These are phyloP conservation scores for Hymenoscyphus albidus DNA, from an alignment of 2,329 filamentous ascomycete genomes.

Conservation along the genomic window DNA sequence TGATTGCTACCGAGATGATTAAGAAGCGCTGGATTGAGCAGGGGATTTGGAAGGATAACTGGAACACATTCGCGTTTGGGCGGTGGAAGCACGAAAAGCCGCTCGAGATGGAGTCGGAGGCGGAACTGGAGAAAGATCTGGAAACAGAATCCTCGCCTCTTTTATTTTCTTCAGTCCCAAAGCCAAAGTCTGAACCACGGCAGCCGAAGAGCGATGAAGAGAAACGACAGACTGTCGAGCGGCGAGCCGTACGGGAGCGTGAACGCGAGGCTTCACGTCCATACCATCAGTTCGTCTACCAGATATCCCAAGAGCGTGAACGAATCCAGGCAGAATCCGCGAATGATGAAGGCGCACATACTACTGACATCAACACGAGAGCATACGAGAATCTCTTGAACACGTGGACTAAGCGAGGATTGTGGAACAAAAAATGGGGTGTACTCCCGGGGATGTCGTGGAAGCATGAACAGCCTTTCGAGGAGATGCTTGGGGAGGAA, in stretches of 20 bases:
- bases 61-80: no score
- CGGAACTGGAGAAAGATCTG: no score
- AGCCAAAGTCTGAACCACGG: no score
- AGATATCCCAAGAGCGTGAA: conserved; percentile 31
- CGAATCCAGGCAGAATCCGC: conserved; percentile 29
- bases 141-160: no score
- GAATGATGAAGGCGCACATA: conserved; percentile 22
- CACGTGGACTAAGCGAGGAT: conserved; percentile 30
- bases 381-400: conserved; percentile 34
- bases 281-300: conserved; percentile 32
- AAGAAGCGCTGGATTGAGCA: no score
- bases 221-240: no score
- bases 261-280: conserved; percentile 30
- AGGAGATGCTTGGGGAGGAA: conserved; percentile 11
- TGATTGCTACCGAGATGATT: no score
- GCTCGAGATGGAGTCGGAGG: no score
- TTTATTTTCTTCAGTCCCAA: no score
- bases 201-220: no score
- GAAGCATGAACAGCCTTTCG: conserved; percentile 32
- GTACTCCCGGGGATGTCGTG: conserved; percentile 34
- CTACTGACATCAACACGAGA: conserved; percentile 29
- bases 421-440: conserved; percentile 34
- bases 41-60: no score
- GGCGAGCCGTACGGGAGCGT: conserved; percentile 9
- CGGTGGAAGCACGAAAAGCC: no score